phyloP scores from a whole-genome alignment of 2,329 filamentous ascomycete genomes.

The Fusarium floridanum region DNA sequence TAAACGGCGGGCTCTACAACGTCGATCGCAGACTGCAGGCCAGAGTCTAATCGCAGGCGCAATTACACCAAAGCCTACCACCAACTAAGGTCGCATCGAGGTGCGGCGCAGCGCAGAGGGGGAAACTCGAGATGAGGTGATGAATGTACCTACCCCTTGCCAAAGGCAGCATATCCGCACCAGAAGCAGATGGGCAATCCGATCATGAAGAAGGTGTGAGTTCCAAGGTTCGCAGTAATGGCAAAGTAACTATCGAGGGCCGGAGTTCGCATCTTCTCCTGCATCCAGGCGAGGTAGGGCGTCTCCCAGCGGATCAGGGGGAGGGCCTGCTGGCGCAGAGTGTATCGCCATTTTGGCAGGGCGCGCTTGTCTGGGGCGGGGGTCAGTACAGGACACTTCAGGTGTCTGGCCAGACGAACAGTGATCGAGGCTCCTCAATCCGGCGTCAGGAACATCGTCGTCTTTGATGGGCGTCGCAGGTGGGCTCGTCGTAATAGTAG shows the following conservation, averaged over 20 bases:
- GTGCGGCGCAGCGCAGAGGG: conserved; percentile 27
- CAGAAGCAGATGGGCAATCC: conserved; percentile 95
- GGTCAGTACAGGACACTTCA: conserved; percentile 1
- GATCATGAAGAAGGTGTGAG: conserved; percentile 99
- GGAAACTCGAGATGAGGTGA: conserved; percentile 1
- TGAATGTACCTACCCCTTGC: conserved; percentile 78
- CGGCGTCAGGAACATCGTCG: conserved; percentile 70
- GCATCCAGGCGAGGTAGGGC: conserved; percentile 89
- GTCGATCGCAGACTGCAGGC: background rate
- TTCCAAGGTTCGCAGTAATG: conserved; percentile 94
- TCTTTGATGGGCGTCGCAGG: conserved; percentile 32
- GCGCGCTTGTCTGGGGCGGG: conserved; percentile 77
- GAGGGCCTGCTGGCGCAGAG: conserved; percentile 82
- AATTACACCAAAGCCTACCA: background rate
- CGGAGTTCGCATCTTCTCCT: conserved; percentile 83
- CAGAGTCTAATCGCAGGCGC: background rate
- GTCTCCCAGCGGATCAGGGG: conserved; percentile 95
- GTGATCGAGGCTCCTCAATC: conserved; percentile 83
- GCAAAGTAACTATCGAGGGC: conserved; percentile 96
- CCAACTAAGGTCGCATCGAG: background rate
- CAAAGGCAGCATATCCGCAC: conserved; percentile 89
- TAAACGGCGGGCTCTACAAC: background rate
- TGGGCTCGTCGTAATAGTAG: conserved; percentile 21
- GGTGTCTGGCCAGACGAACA: conserved; percentile 60
- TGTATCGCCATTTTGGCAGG: conserved; percentile 90